phyloP scores from a whole-genome alignment of 768 basidiomycete genomes.

The Lyophyllum atratum region DNA sequence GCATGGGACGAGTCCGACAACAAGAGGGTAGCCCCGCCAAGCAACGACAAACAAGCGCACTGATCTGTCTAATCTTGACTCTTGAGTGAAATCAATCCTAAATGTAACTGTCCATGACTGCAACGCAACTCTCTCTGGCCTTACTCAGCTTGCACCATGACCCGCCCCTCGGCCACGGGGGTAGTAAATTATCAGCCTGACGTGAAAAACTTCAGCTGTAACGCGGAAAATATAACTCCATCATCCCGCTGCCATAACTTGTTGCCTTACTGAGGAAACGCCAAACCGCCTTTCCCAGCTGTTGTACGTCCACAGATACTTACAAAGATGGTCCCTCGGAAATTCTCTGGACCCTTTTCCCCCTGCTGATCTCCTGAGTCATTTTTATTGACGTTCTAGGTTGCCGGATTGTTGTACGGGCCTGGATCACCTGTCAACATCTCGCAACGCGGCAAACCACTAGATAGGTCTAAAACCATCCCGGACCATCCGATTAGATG shows the following conservation, averaged over 20 bases:
- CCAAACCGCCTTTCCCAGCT: background rate
- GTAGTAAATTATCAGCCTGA: background rate
- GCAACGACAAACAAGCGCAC: background rate
- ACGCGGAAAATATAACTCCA: background rate
- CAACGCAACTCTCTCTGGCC: constrained; percentile 6
- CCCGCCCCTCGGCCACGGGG: constrained; percentile 6
- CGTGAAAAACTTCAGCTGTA: background rate
- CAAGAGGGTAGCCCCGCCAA: too few relatives aligned
- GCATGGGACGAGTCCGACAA: too few relatives aligned
- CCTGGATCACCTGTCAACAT: background rate
- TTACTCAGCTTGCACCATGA: background rate
- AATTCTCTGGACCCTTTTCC: background rate
- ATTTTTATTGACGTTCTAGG: background rate
- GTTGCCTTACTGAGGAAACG: constrained; percentile 8
- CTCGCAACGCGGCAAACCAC: background rate
- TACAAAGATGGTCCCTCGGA: background rate
- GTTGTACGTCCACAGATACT: background rate
- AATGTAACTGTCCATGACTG: constrained; percentile 1
- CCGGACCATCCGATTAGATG: background rate
- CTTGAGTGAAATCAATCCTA: background rate
- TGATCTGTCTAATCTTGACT: background rate
- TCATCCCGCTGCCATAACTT: too few relatives aligned
- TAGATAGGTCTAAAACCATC: background rate
- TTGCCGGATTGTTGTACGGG: background rate
- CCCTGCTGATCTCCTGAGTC: background rate